Evolutionary conservation across 176 grass and related monocot species (phyloP).

Genomic region (Thalia dealbata): DNA sequence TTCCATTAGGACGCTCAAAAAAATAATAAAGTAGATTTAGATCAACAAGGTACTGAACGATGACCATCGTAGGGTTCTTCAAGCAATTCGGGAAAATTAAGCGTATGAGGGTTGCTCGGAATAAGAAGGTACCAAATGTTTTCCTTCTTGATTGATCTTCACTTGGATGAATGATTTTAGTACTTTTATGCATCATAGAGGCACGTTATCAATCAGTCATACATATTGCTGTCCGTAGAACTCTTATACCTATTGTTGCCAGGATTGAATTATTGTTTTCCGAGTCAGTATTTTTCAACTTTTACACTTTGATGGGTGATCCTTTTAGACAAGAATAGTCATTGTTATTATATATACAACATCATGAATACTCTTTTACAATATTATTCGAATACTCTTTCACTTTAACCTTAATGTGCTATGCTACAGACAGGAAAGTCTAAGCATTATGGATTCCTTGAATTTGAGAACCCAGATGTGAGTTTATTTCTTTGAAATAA

Average conservation of each 20-base stretch:
- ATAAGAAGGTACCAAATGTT: constrained; percentile 41
- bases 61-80: constrained; percentile 56
- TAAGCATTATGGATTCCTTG: constrained; percentile 84
- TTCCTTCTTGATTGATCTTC: not conserved
- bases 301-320: not conserved
- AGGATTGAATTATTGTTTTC: not conserved
- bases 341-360: not conserved
- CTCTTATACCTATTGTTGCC: not conserved
- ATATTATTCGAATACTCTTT: not conserved
- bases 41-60: not conserved
- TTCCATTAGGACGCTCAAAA: not conserved
- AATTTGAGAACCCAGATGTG: constrained; percentile 88
- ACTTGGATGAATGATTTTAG: not conserved
- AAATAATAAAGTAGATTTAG: not conserved
- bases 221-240: not conserved
- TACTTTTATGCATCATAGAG: not conserved
- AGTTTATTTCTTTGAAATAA: constrained; percentile 6
- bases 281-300: not conserved
- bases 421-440: constrained; percentile 75
- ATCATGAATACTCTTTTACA: not conserved
- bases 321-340: not conserved
- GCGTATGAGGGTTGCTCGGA: constrained; percentile 63
- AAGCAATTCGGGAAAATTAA: constrained; percentile 71
- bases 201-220: not conserved
- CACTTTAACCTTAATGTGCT: constrained; percentile 20